Base-by-base conservation (phyloP, 768 basidiomycete species). In the Hypsizygus marmoreus region DNA sequence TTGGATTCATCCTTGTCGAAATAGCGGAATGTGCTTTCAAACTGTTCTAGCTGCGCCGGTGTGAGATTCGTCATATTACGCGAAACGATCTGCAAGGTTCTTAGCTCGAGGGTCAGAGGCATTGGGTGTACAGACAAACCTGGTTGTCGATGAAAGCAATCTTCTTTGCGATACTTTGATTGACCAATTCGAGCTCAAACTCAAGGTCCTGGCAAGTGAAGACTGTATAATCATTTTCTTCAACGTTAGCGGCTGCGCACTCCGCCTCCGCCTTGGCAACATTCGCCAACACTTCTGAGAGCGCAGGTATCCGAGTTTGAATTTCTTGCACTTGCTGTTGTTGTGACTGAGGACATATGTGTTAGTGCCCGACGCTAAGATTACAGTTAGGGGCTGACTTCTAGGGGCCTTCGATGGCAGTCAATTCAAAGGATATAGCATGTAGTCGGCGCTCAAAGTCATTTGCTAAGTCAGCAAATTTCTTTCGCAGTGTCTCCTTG, bases 121-220 rank as follows among this genome's bases (percentile, higher is more conserved):
- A 34, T 43, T 19, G 36, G 9, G 32, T 16, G 38, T 10, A 33
- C 13, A 45, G 28, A 49, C 76, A 40, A 33, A 86, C 95, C 77
- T 97, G 95, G 64, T 98, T 98, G 56, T 97, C 94, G 43, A 97
- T 88, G 64, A 98, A 98, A 0, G 87, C 81, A n/a, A 95, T 81
- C 74, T 97, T 92, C 76, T 91, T 92, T 16, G 77, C 76, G 14
- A 97, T 79, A 28, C 84, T 87, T 56, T 88, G 86, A 33, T 84
- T 79, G 16, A 95, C 76, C 10, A 94, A 73, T 61, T 86, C 86
- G 1, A 94, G 74, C 67, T 98, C 95, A 53, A 94, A 97, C 47
- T 86, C 84, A 31, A 97, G 75, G 63, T 97, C 95, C 65, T 91
- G 88, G 51, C 76, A 82, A 4, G 89, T 91, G 59, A 95, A 88